Evolutionary conservation across 1,284 basidiomycete species (phyloP), one percentile per base, ranked within the genome.

Genomic region (Apiotrichum gracile): DNA sequence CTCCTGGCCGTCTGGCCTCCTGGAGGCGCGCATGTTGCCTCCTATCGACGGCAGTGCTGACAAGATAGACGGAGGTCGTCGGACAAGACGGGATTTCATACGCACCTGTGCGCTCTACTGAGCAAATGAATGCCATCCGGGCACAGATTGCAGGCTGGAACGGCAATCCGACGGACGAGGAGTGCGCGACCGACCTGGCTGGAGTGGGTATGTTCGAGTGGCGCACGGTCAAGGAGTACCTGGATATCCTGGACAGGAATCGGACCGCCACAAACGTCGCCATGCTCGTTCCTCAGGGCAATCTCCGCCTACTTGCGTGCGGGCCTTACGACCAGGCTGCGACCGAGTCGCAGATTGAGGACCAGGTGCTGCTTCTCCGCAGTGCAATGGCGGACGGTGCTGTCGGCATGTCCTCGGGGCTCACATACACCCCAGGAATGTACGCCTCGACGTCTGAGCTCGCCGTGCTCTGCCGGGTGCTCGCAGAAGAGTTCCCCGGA

Each of bases 351-450:
- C 58, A 74, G 60, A 59, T 73, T 9, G 35, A 48, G 17, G 55
- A 63, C 24, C 71, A 73, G 55, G 52, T 57, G 4, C 33, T 45
- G 2, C 56, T 74, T 9, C 60, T 75, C 4, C 60, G 60, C 24
- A 16, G 52, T 29, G 62, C 58, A 2, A 67, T 75, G 65, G 40
- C 51, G 4, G 57, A 75, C 50, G 73, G 73, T 16, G 73, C 73
- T 0, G 62, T 75, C 3, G 73, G 73, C 35, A 74, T 75, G 71
- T 70, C 67, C 3, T 64, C 61, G 44, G 73, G 73, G 27, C 58
- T 75, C 40, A 75, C 73, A 7, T 75, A 75, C 49, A 71, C 70
- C 2, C 73, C 73, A 2, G 73, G 73, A 13, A 75, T 75, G 73
- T 75, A 75, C 55, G 73, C 73, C 2, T 64, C 64, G 14, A 69